A percentile compares a stretch with the other conserved stretches of the same genome.
Evolutionary conservation across 2,329 filamentous ascomycete genomes (phyloP).

Genomic region (Dendrostoma leiphaemia): DNA sequence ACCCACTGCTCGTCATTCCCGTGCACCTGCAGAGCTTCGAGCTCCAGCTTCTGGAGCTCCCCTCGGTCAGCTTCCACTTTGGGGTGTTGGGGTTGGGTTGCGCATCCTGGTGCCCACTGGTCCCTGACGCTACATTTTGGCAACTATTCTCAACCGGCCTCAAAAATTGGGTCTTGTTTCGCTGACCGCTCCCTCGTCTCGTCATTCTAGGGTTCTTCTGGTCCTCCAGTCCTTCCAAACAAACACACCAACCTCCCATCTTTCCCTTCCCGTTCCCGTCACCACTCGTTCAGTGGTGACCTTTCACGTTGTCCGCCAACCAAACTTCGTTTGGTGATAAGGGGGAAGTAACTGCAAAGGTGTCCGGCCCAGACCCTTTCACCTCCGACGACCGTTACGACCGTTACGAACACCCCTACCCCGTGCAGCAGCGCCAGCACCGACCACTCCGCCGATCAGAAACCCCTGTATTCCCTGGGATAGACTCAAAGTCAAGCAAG

Average conservation of each 20-base stretch:
- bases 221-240: constrained; percentile 39
- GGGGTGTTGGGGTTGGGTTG: not conserved
- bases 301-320: constrained; percentile 48
- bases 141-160: constrained; percentile 4
- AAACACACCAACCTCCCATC: constrained; percentile 34
- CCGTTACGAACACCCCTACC: constrained; percentile 44
- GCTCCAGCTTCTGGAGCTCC: not conserved
- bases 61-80: not conserved
- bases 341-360: constrained; percentile 39
- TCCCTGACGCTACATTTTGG: not conserved
- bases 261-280: constrained; percentile 51
- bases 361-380: constrained; percentile 40
- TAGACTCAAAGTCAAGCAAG: constrained; percentile 26
- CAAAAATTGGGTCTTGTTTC: constrained; percentile 1
- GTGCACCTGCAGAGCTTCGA: not conserved
- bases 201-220: constrained; percentile 8
- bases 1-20: not conserved
- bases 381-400: constrained; percentile 55
- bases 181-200: constrained; percentile 15
- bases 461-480: constrained; percentile 24
- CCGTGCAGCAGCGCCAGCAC: constrained; percentile 37
- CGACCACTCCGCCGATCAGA: constrained; percentile 37
- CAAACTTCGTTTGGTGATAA: constrained; percentile 32
- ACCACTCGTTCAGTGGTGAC: constrained; percentile 40
- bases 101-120: not conserved